Base-by-base conservation (phyloP, 2,329 filamentous ascomycete genomes). In the Mollisiaceae sp. region DNA sequence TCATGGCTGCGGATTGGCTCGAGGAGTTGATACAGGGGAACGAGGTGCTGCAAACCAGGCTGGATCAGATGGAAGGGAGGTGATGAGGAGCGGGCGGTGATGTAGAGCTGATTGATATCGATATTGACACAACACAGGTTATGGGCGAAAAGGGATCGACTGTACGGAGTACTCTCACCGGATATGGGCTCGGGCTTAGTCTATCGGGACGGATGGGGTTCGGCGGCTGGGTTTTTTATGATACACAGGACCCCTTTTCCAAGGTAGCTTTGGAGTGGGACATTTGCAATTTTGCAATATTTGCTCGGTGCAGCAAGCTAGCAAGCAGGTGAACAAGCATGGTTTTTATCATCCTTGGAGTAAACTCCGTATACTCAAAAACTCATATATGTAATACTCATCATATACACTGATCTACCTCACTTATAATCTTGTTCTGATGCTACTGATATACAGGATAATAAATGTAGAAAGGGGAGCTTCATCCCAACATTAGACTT, bases 1-100 rank as follows among this genome's bases (percentile, higher is more conserved):
- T 85, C 20, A 89, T 93, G 78, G 86, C 91, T 2, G 91, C 88
- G 15, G 89, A 92, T 69, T 96, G 91, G 83, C 79, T 97, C n/a
- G 87, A 94, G 68, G 86, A 89, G 18, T 75, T 96, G 22, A 77
- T 93, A 14, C 79, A 83, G 45, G 91, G 89, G 4, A 97, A 96
- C 74, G 81, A 88, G 63, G 76, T 80, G 32, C 77, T 93, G 61
- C 80, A 81, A 64, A 76, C 75, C n/a, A 84, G 86, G 76, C 76
- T 90, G 55, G 79, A 79, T n/a, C 77, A 81, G 47, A 72, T 85
- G 62, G 82, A 78, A 67, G 72, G 68, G 12, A 60, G 67, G 45
- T 24, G 38, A 55, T 57, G 39, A 22, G 45, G 39, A 14, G 24
- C 12, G 35, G 39, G 32, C n/a, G n/a, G n/a, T n/a, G n/a, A n/a